Base-by-base conservation (phyloP, 768 basidiomycete genomes). In the Russula abietina region DNA sequence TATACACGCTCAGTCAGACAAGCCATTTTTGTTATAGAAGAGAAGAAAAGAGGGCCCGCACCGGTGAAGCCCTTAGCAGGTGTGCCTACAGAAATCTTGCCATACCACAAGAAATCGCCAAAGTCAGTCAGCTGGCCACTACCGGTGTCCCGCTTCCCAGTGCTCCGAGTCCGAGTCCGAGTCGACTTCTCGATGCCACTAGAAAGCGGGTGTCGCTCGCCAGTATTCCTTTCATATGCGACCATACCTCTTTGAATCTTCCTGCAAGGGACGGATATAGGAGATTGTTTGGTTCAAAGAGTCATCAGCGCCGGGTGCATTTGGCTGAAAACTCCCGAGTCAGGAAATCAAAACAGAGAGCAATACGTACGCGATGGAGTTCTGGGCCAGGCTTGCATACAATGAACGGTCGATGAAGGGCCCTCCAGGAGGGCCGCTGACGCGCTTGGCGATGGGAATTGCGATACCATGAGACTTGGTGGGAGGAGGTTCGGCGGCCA, bases 71-170 rank as follows among this genome's bases (percentile, higher is more conserved):
- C 12, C 22, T 46, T 16, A 7, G 50, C 3, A 12, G 66, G 66
- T 22, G 65, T 66, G 9, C 66, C 66, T 10, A 66, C 43, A 9
- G 30, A 33, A 14, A 67, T 38, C 14, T 12, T 22, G 11, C 66
- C 66, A 24, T 33, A 61, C 66, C 66, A 67, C 7, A 67, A 48
- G 8, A 2, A 1, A n/a, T n/a, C n/a, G 9, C 11, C 5, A 26
- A 28, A 19, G 32, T 62, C 38, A 1, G 32, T 64, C 26, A 67
- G 39, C 9, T 43, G 3, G 5, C 2, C 48, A 30, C 14, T 19
- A 54, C 60, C 54, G 33, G 16, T 39, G n/a, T 6, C 46, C 32
- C 26, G 57, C 33, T 54, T 54, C 32, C 6, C n/a, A n/a, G n/a
- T n/a, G n/a, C n/a, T n/a, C n/a, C n/a, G n/a, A n/a, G n/a, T n/a